Percentiles rank a stretch among this genome's conserved stretches.
phyloP scores from a whole-genome alignment of 768 basidiomycete genomes.

The Lentinula boryana region DNA sequence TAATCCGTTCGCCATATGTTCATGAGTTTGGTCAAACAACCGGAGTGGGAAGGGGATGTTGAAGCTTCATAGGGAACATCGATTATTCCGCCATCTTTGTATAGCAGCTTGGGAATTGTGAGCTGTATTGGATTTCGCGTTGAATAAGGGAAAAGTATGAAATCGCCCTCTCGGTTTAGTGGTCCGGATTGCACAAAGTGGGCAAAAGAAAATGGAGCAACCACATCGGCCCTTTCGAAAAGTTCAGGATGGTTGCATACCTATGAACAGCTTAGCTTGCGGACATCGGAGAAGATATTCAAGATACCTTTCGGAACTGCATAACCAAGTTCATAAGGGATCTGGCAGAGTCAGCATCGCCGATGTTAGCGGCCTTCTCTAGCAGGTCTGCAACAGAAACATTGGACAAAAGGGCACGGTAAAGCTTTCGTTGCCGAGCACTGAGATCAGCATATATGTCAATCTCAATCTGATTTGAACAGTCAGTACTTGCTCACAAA shows the following conservation, averaged over 20 bases:
- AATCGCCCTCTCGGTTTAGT: slow-evolving; percentile 84
- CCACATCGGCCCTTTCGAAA: slow-evolving; percentile 95
- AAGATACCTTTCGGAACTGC: slow-evolving; percentile 92
- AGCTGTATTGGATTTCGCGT: slow-evolving; percentile 84
- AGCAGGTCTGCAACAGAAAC: slow-evolving; percentile 93
- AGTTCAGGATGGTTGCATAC: slow-evolving; percentile 98
- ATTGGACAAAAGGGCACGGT: slow-evolving; percentile 84
- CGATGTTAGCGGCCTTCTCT: slow-evolving; percentile 86
- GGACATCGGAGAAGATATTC: neutral
- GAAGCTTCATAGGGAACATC: slow-evolving; percentile 56
- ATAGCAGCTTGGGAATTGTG: slow-evolving; percentile 67
- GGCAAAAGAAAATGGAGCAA: slow-evolving; percentile 88
- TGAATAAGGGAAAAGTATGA: slow-evolving; percentile 77
- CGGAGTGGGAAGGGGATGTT: slow-evolving; percentile 39
- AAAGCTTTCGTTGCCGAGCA: slow-evolving; percentile 85
- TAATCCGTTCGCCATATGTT: slow-evolving; percentile 90
- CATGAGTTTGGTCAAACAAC: slow-evolving; percentile 60
- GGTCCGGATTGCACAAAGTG: slow-evolving; percentile 76
- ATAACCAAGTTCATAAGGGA: slow-evolving; percentile 99
- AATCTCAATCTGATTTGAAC: slow-evolving; percentile 72
- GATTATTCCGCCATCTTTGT: slow-evolving; percentile 70
- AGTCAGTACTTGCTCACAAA: slow-evolving; percentile 1
- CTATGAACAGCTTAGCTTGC: slow-evolving; percentile 26
- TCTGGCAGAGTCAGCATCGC: slow-evolving; percentile 86
- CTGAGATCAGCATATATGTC: slow-evolving; percentile 94